A percentile compares a stretch with the other conserved stretches of the same genome.
These are phyloP conservation scores for Komagataella kurtzmanii DNA, from an alignment of 805 yeast genomes.

Conservation along the genomic window DNA sequence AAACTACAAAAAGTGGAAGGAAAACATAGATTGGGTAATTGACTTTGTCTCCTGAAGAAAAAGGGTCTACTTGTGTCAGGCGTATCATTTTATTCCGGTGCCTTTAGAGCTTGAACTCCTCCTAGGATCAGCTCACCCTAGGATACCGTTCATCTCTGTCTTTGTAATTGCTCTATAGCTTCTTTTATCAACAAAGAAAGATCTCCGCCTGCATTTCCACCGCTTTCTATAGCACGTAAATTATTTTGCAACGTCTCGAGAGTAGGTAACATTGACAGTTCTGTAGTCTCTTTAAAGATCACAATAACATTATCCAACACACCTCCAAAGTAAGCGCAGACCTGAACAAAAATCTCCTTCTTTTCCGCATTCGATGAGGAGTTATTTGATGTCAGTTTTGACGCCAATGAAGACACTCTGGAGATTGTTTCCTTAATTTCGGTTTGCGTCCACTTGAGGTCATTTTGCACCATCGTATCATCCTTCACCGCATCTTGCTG, in stretches of 20 bases:
- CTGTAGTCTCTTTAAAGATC: neutral
- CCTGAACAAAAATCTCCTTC: neutral
- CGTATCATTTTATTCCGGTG: no score
- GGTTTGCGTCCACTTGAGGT: neutral
- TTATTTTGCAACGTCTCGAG: neutral
- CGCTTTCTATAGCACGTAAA: neutral
- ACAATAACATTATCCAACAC: neutral
- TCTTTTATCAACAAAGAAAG: neutral
- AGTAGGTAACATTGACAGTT: neutral
- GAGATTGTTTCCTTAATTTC: neutral
- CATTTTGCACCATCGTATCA: neutral
- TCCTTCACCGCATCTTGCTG: neutral
- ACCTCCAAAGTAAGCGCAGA: neutral
- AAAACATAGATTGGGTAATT: neutral
- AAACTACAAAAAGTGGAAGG: neutral
- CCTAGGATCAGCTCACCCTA: no score
- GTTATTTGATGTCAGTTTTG: neutral
- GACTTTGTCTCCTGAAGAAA: neutral
- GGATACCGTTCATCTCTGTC: neutral
- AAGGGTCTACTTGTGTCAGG: neutral
- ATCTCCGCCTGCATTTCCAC: neutral
- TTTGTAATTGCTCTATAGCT: neutral
- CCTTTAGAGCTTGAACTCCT: no score
- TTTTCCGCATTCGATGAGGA: neutral
- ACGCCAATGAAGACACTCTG: neutral